phyloP scores from a whole-genome alignment of 805 yeast species.

The Starmera amethionina region DNA sequence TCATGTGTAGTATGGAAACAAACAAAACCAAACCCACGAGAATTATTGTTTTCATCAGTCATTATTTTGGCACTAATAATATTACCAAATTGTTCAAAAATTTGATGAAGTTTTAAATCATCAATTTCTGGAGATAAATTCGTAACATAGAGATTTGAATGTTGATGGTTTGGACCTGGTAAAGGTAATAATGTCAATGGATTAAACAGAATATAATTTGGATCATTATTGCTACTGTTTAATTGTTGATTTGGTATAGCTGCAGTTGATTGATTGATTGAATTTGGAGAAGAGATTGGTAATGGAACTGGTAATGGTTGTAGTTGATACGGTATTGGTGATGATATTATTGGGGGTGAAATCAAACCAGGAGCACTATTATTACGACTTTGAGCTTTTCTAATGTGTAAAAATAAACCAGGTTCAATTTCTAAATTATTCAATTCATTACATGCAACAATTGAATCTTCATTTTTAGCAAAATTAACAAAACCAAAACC shows the following conservation, averaged over 20 bases:
- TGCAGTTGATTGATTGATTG: background rate
- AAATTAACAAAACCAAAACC: constrained; percentile 47
- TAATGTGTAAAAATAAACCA: constrained; percentile 23
- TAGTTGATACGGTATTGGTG: background rate
- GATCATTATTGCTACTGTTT: too few species aligned
- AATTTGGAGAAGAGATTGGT: background rate
- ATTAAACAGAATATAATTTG: too few species aligned
- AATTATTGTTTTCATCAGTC: constrained; percentile 28
- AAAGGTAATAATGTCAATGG: constrained; percentile 19
- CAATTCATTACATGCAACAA: constrained; percentile 36
- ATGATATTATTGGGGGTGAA: constrained; percentile 4
- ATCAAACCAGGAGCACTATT: constrained; percentile 13
- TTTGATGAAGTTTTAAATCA: constrained; percentile 35
- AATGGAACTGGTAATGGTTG: background rate
- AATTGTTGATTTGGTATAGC: background rate
- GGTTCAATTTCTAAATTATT: constrained; percentile 29
- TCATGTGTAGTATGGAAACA: constrained; percentile 52
- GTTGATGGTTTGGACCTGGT: constrained; percentile 43
- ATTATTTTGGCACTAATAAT: constrained; percentile 44
- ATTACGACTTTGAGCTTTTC: constrained; percentile 36
- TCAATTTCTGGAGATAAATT: constrained; percentile 41
- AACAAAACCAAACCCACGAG: constrained; percentile 74
- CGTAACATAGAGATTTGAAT: constrained; percentile 61
- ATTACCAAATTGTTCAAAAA: constrained; percentile 37
- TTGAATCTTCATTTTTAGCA: constrained; percentile 33